Evolutionary conservation across 768 basidiomycete genomes (phyloP), one percentile per base, ranked within the genome.

Genomic region (Kwoniella newhampshirensis): DNA sequence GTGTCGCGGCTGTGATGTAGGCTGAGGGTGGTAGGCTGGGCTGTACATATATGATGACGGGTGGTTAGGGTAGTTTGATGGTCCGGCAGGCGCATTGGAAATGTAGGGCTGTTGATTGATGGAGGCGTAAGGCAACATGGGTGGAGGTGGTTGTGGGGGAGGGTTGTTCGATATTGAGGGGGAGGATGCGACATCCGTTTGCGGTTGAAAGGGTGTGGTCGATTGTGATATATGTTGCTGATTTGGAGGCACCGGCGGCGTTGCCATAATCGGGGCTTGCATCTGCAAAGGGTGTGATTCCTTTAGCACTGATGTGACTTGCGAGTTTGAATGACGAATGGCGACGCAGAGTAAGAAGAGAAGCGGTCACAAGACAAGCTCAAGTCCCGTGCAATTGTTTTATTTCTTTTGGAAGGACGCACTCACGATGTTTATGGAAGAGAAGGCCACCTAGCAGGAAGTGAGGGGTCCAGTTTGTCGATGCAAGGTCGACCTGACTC

Each of bases 111-210:
- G 21, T 18, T 41, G 48, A 17, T 56, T 52, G 20, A 51, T 51
- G 42, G 53, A 54, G 36, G 57, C 53, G 30, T 39, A 63, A 18
- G 62, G 21, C 20, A 47, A 57, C 47, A 56, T 59, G 8, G 47
- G 11, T 25, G 54, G 57, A 28, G 47, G 53, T 18, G 52, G 62
- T 39, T 54, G 62, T 27, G 50, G 45, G 37, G 56, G 62, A 48
- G 51, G 53, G 17, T 53, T 55, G 27, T 39, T 54, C 5, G 59
- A 42, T 54, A 54, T 54, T 50, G 59, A 61, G 28, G 54, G 52
- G 32, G 59, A 54, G 8, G 54, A 56, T 12, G 49, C 35, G 12
- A 49, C 32, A 51, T 58, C 56, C 6, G 40, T 13, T 21, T 51
- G 49, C 12, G 56, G 42, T 30, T 51, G 56, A 28, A 44, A 58